Conservation (phyloP, 1,284 basidiomycete genomes). For the Ceratobasidium sp. region DNA sequence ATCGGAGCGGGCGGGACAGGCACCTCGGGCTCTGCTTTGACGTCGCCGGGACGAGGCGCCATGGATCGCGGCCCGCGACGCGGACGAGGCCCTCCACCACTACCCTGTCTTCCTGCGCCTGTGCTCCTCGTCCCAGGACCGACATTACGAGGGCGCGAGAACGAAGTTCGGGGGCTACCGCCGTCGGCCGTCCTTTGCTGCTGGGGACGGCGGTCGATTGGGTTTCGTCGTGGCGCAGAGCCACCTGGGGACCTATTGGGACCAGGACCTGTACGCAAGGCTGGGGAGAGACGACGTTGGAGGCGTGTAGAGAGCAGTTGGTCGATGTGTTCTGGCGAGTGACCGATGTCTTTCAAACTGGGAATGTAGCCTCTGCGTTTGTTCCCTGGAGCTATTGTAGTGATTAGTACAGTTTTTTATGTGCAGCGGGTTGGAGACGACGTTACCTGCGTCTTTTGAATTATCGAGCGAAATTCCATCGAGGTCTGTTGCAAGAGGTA, state of each 20-base stretch:
- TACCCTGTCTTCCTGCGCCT: neutral
- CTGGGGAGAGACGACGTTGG: constrained; percentile 11
- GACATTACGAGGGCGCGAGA: neutral
- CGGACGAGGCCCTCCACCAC: neutral
- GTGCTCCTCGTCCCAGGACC: neutral
- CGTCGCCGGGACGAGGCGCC: neutral
- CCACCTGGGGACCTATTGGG: neutral
- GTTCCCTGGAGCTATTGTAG: neutral
- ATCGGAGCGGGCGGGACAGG: constrained; percentile 9
- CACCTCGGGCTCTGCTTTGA: constrained; percentile 16
- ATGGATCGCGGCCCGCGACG: neutral
- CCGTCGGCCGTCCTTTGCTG: neutral
- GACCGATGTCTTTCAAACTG: constrained; percentile 6
- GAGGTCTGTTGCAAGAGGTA: constrained; percentile 20
- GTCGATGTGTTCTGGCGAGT: neutral
- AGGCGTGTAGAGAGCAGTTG: constrained; percentile 29
- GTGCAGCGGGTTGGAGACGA: neutral
- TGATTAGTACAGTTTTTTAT: neutral
- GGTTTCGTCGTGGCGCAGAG: neutral
- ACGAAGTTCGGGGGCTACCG: neutral
- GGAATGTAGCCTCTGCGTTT: constrained; percentile 3
- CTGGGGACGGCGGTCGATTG: neutral
- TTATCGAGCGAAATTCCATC: constrained; percentile 32
- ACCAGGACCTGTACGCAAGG: neutral
- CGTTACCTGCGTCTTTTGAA: neutral